Percentiles rank a stretch among this genome's conserved stretches.
phyloP scores from a whole-genome alignment of 75 land plant species.

The Chamaecyparis obtusa region DNA sequence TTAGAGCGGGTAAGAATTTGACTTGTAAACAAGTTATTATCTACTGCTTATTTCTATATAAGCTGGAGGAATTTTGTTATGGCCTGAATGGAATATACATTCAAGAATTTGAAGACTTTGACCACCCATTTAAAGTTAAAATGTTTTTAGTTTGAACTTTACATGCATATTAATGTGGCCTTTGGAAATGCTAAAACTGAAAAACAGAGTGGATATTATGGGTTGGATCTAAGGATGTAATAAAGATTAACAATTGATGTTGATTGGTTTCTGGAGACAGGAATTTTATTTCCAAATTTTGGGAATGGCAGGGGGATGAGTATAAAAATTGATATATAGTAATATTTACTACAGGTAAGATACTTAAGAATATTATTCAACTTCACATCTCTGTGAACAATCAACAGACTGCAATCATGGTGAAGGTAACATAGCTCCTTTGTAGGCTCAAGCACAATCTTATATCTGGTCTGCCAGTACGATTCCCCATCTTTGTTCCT shows the following conservation, averaged over 20 bases:
- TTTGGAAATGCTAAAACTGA: background rate
- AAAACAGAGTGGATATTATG: background rate
- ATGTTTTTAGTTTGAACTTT: background rate
- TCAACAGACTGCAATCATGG: constrained; percentile 68
- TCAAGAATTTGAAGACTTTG: background rate
- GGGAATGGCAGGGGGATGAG: no score
- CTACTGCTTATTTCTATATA: background rate
- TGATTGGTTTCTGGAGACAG: background rate
- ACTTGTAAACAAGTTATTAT: background rate
- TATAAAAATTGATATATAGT: no score
- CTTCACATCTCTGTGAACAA: constrained; percentile 68
- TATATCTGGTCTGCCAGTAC: constrained; percentile 58
- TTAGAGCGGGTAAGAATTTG: constrained; percentile 62
- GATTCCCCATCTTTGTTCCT: constrained; percentile 50
- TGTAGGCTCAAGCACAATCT: constrained; percentile 60
- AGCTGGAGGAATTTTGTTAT: no score
- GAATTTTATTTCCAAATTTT: no score
- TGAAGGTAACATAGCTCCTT: constrained; percentile 68
- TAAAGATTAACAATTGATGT: background rate
- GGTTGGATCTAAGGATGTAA: background rate
- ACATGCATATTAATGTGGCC: background rate
- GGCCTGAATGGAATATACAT: background rate
- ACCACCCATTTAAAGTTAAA: background rate
- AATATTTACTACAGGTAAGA: no score
- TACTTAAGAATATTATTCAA: constrained; percentile 59